These are phyloP conservation scores for Cyberlindnera saturnus DNA, from an alignment of 805 yeast genomes.

Conservation along the genomic window DNA sequence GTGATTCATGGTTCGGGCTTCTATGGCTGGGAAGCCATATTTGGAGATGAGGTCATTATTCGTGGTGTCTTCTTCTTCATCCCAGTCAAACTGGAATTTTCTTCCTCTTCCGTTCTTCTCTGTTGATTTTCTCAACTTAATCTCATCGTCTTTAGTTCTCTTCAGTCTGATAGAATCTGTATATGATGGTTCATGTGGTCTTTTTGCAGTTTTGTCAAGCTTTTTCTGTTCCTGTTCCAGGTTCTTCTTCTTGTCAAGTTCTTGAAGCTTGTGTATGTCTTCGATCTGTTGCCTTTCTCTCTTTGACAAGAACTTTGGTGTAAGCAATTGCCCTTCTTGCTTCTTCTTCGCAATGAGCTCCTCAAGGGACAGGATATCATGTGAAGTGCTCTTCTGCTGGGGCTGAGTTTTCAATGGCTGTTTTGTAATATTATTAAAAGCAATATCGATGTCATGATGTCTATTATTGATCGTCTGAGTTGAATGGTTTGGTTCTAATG, in stretches of 20 bases:
- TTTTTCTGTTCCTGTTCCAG: conserved; percentile 34
- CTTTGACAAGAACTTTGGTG: conserved; percentile 42
- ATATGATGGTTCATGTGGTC: no score
- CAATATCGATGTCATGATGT: no score
- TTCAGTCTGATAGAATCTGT: neutral
- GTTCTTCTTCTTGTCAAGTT: conserved; percentile 20
- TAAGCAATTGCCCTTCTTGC: conserved; percentile 10
- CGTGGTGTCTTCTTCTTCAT: conserved; percentile 56
- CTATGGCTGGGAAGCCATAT: conserved; percentile 5
- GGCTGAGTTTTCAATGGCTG: neutral
- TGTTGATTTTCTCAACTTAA: neutral
- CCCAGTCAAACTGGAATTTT: conserved; percentile 68
- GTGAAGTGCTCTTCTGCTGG: conserved; percentile 2
- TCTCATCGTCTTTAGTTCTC: neutral
- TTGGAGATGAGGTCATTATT: conserved; percentile 29
- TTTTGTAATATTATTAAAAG: no score
- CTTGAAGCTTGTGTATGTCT: conserved; percentile 19
- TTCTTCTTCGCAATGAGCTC: conserved; percentile 27
- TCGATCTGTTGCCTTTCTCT: conserved; percentile 32
- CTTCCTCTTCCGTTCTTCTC: conserved; percentile 5
- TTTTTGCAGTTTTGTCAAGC: conserved; percentile 10
- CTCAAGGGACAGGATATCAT: conserved; percentile 32
- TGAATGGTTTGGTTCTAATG: no score
- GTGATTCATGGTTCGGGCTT: neutral
- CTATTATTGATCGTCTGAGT: no score